Percentiles rank a stretch among this genome's conserved stretches.
Evolutionary conservation across 345 rosid species (phyloP).

Genomic region (Salix purpurea): DNA sequence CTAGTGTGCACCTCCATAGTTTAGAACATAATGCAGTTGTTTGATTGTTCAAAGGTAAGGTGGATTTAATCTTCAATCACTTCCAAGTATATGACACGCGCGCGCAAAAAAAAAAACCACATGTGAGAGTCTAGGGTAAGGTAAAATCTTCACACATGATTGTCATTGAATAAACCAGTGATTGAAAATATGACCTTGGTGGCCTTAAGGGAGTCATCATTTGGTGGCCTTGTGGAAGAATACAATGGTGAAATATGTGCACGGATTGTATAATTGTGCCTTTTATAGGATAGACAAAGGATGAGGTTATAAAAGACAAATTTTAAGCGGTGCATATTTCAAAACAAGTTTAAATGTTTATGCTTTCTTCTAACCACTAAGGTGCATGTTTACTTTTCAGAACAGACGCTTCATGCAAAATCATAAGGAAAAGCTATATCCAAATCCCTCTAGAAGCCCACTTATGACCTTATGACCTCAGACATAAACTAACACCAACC

Average conservation of each 20-base stretch:
- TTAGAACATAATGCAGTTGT: background rate
- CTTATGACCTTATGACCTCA: background rate
- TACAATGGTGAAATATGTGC: background rate
- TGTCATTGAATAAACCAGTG: background rate
- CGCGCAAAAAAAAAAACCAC: background rate
- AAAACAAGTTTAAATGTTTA: background rate
- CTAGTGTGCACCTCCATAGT: background rate
- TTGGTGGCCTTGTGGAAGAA: background rate
- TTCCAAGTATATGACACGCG: background rate
- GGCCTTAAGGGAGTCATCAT: background rate
- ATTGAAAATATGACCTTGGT: background rate
- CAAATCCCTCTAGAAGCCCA: background rate
- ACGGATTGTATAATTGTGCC: background rate
- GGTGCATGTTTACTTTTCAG: background rate
- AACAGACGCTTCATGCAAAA: background rate
- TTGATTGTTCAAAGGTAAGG: background rate
- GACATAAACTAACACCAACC: background rate
- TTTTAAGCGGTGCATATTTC: too few relatives aligned
- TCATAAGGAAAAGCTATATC: background rate
- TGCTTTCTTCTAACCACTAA: background rate
- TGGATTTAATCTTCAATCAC: background rate
- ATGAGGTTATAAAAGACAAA: too few relatives aligned
- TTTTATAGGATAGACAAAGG: background rate
- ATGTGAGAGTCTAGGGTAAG: background rate
- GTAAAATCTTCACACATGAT: background rate